phyloP scores from a whole-genome alignment of 2,329 filamentous ascomycete genomes.

The Daldinia sp. region DNA sequence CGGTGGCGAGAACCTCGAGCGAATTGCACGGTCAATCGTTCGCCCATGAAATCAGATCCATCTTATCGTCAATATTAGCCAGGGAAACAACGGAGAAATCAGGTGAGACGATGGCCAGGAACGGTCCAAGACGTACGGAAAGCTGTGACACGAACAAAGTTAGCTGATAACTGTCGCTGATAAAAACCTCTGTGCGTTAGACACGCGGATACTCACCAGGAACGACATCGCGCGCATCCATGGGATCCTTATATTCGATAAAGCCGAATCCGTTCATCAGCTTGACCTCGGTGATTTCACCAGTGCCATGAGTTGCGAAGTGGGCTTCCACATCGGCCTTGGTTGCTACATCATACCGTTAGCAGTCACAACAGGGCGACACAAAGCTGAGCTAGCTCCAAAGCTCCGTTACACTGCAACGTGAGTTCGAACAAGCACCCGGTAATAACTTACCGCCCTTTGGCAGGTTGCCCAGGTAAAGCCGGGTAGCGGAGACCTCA shows the following conservation, averaged over 20 bases:
- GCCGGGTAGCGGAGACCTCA: conserved; percentile 90
- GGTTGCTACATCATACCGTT: conserved; percentile 63
- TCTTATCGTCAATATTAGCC: conserved; percentile 69
- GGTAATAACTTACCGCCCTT: conserved; percentile 80
- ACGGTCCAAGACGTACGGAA: conserved; percentile 67
- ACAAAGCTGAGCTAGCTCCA: conserved; percentile 29
- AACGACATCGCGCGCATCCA: conserved; percentile 98
- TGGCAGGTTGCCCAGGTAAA: conserved; percentile 98
- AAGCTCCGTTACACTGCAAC: conserved; percentile 27
- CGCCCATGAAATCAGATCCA: conserved; percentile 97
- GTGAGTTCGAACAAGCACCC: conserved; percentile 23
- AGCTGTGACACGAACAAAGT: conserved; percentile 58
- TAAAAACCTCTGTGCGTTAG: neutral
- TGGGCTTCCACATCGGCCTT: conserved; percentile 97
- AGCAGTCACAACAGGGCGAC: conserved; percentile 32
- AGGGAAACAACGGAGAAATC: conserved; percentile 49
- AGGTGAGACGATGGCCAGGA: conserved; percentile 53
- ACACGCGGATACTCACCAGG: conserved; percentile 75
- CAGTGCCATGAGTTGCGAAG: conserved; percentile 94
- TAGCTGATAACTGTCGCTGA: conserved; percentile 36
- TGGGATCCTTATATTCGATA: conserved; percentile 98
- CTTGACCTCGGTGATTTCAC: conserved; percentile 99
- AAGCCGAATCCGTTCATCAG: conserved; percentile 99
- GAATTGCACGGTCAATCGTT: conserved; percentile 97
- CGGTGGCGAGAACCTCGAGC: conserved; percentile 82